Evolutionary conservation across 129 eudicot species (phyloP), one percentile per base, ranked within the genome.

Genomic region (Solidago caesia): DNA sequence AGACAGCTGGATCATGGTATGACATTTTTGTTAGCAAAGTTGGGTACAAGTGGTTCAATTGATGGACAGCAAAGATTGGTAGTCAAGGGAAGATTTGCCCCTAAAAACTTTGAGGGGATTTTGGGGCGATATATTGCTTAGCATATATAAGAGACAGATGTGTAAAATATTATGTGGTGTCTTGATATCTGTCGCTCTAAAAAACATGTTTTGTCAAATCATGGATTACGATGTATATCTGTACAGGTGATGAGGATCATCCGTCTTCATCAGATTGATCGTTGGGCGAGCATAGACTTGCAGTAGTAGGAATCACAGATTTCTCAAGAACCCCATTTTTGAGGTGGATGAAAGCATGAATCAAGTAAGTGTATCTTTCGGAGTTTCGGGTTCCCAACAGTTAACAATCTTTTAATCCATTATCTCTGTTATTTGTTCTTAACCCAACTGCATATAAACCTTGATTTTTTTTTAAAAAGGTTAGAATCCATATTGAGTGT

Each of bases 51-150:
- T 77, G 91, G 87, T 2, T 89, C 91, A 8, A 80, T 89, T 72
- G 96, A 89, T 80, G 96, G 91, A 26, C 96, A 86, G 39, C 96
- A 89, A 64, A 83, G 89, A 59, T 80, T 86, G 68, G 91, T 89
- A 0, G 74, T 86, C 13, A 86, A 84, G 64, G 91, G 91, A 66
- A 84, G 85, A 68, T 86, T 47, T 47, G 52, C 52, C 8, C 12
- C 52, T 7, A 47, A 47, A 47, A 47, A 47, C 10, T 47, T 47
- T 47, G 52, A 47, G 12, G 52, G 21, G 21, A 7, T 45, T 45
- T n/a, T 65, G 53, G 8, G 10, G 41, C 16, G 15, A 48, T 48
- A 47, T 66, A 14, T 25, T 42, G n/a, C n/a, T n/a, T n/a, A n/a
- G n/a, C n/a, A n/a, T n/a, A n/a, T n/a, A n/a, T n/a, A n/a, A n/a